phyloP scores from a whole-genome alignment of 768 basidiomycete species.

The Daedalea quercina region DNA sequence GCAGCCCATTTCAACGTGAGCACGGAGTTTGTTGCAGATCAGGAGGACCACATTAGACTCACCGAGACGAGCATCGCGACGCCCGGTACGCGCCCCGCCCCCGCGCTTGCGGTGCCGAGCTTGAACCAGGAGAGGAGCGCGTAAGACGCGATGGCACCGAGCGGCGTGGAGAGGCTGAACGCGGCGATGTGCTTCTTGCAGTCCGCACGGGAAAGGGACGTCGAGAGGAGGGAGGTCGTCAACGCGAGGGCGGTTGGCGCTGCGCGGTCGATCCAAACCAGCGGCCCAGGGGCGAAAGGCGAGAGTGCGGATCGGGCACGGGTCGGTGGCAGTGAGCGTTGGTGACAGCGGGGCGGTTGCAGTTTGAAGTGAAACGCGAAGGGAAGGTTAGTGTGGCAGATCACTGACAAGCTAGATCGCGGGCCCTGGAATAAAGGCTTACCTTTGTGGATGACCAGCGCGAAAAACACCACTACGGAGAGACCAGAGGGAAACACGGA shows the following conservation, averaged over 20 bases:
- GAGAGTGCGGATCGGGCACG: no score
- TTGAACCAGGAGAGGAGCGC: conserved; percentile 51
- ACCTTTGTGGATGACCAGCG: conserved; percentile 91
- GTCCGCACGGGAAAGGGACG: conserved; percentile 55
- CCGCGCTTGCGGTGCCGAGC: conserved; percentile 28
- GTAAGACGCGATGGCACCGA: conserved; percentile 77
- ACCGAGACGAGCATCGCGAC: conserved; percentile 82
- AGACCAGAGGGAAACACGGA: conserved; percentile 30
- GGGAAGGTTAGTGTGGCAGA: not conserved
- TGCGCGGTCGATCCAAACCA: conserved; percentile 23
- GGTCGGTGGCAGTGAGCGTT: no score
- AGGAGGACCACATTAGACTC: no score
- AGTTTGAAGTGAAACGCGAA: not conserved
- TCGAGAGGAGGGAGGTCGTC: conserved; percentile 77
- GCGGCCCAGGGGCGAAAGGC: not conserved
- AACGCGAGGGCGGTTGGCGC: conserved; percentile 90
- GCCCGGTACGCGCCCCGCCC: conserved; percentile 54
- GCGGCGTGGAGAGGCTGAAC: conserved; percentile 82
- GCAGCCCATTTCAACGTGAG: no score
- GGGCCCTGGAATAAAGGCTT: not conserved
- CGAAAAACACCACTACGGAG: conserved; percentile 83
- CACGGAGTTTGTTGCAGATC: no score
- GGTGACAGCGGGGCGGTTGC: no score
- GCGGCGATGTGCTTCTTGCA: conserved; percentile 70
- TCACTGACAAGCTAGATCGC: not conserved